phyloP scores from a whole-genome alignment of 306 rosid genomes.

The Potentilla sterilis region DNA sequence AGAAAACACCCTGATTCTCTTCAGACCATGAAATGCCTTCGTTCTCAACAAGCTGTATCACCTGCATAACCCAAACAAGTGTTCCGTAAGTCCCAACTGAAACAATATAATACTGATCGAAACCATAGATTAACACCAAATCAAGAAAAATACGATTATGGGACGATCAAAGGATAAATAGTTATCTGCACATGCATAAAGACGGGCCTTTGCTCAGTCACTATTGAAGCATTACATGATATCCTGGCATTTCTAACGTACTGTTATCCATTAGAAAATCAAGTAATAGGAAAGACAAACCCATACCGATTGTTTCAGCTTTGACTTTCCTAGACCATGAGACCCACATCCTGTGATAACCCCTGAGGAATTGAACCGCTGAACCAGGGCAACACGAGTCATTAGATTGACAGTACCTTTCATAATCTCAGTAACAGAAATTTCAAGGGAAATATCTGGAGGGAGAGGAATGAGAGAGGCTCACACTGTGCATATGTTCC shows the following conservation, averaged over 20 bases:
- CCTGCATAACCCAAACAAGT: slow-evolving; percentile 42
- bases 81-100: neutral
- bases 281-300: slow-evolving; percentile 11
- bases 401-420: slow-evolving; percentile 8
- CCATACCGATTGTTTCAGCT: slow-evolving; percentile 85
- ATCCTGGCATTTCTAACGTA: neutral
- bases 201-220: too few relatives aligned
- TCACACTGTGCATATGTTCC: slow-evolving; percentile 66
- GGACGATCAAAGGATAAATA: neutral
- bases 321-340: slow-evolving; percentile 83
- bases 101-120: too few relatives aligned
- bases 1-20: slow-evolving; percentile 74
- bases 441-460: neutral
- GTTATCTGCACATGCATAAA: neutral
- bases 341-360: slow-evolving; percentile 97
- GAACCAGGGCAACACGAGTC: slow-evolving; percentile 32
- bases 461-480: neutral
- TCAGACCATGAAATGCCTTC: slow-evolving; percentile 73
- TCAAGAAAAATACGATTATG: neutral
- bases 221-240: neutral
- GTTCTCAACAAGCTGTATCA: slow-evolving; percentile 47
- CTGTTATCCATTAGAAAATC: neutral
- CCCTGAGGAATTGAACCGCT: slow-evolving; percentile 84
- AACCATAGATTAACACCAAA: neutral
- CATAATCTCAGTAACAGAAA: neutral